phyloP scores from a whole-genome alignment of 768 basidiomycete genomes.

The Pulveroboletus sp. region DNA sequence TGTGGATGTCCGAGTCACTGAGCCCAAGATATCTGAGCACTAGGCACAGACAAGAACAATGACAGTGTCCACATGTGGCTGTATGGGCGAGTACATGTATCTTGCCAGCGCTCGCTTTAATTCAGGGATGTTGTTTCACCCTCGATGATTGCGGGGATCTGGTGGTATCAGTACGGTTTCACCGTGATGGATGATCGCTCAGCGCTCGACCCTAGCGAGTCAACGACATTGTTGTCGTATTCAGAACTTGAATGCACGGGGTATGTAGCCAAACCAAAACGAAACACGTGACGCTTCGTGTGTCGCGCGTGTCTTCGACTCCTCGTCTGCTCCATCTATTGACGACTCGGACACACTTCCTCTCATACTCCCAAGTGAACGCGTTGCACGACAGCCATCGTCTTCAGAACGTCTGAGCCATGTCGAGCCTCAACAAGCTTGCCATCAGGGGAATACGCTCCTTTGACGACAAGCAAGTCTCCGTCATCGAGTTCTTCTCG shows the following conservation, averaged over 20 bases:
- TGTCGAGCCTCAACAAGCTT: constrained; percentile 88
- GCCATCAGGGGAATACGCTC: constrained; percentile 92
- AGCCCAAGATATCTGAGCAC: not conserved
- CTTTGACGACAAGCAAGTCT: constrained; percentile 92
- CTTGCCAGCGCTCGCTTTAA: too few relatives aligned
- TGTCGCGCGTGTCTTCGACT: not conserved
- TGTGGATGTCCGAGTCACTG: not conserved
- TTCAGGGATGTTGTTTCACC: too few relatives aligned
- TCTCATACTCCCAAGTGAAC: not conserved
- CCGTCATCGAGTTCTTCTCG: constrained; percentile 94
- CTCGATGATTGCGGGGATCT: too few relatives aligned
- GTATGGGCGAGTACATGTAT: too few relatives aligned
- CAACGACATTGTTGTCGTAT: too few relatives aligned
- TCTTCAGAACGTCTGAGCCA: not conserved
- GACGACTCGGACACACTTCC: not conserved
- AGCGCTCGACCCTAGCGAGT: too few relatives aligned
- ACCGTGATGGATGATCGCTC: too few relatives aligned
- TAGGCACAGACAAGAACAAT: too few relatives aligned
- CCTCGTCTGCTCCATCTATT: not conserved
- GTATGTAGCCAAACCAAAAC: not conserved
- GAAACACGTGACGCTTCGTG: not conserved
- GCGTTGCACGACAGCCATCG: not conserved
- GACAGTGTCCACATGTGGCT: too few relatives aligned
- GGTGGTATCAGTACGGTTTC: too few relatives aligned
- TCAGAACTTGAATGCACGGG: too few relatives aligned